These are phyloP conservation scores for Lophium mytilinum DNA, from an alignment of 495 filamentous ascomycete species.

Conservation along the genomic window DNA sequence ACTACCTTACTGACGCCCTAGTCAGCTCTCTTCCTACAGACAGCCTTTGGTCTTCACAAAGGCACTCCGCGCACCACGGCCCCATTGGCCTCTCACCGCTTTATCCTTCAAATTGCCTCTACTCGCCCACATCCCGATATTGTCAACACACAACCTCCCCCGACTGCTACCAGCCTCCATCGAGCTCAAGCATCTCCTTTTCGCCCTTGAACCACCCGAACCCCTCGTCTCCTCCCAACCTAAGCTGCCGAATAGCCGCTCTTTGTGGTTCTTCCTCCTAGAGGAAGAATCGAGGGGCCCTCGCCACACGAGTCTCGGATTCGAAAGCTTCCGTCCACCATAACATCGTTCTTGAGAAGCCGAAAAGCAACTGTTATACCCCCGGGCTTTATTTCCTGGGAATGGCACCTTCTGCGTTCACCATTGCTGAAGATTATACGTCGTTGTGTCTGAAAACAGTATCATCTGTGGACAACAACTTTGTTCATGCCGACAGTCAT, in stretches of 20 bases:
- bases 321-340: constrained; percentile 83
- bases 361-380: constrained; percentile 7
- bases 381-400: constrained; percentile 35
- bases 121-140: constrained; percentile 50
- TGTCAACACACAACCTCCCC: constrained; percentile 62
- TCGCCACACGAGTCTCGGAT: constrained; percentile 72
- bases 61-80: constrained; percentile 14
- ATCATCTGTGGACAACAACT: constrained; percentile 4
- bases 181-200: constrained; percentile 41
- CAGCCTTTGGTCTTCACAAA: constrained; percentile 15
- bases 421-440: constrained; percentile 36
- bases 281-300: constrained; percentile 91
- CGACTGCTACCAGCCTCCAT: constrained; percentile 43
- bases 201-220: constrained; percentile 41
- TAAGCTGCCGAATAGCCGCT: constrained; percentile 99
- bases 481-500: constrained; percentile 16
- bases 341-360: constrained; percentile 47
- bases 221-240: constrained; percentile 47
- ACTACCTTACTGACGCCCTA: no score
- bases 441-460: constrained; percentile 22
- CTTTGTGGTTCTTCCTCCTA: constrained; percentile 87
- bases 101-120: constrained; percentile 67
- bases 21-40: background rate
- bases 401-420: constrained; percentile 68
- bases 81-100: constrained; percentile 10